Evolutionary conservation across 2,329 filamentous ascomycete genomes (phyloP).

Genomic region (Cadophora luteo-olivacea): DNA sequence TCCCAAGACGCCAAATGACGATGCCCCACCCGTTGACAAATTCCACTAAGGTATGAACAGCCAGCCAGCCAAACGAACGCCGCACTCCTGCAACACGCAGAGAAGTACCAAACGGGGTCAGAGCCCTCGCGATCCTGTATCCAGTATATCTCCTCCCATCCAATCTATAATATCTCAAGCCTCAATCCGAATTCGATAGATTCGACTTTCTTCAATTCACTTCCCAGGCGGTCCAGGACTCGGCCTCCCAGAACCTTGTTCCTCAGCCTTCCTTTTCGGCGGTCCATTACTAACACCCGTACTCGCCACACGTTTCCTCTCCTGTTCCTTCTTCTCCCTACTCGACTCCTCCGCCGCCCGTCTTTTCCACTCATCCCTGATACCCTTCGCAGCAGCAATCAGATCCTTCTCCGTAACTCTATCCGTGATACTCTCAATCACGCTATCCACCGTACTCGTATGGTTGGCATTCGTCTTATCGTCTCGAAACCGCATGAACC

Average conservation of each 20-base stretch:
- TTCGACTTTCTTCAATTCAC: background rate
- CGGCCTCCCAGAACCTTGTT: slow-evolving; percentile 38
- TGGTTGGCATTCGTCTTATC: slow-evolving; percentile 95
- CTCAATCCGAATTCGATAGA: background rate
- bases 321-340: slow-evolving; percentile 31
- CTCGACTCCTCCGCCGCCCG: slow-evolving; percentile 36
- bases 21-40: background rate
- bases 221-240: slow-evolving; percentile 40
- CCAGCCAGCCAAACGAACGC: slow-evolving; percentile 9
- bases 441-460: slow-evolving; percentile 80
- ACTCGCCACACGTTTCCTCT: slow-evolving; percentile 30
- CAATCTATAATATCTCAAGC: background rate
- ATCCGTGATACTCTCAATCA: slow-evolving; percentile 88
- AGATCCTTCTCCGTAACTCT: slow-evolving; percentile 85
- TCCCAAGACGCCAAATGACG: slow-evolving; percentile 17
- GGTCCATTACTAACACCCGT: slow-evolving; percentile 24
- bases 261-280: slow-evolving; percentile 40
- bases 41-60: slow-evolving; percentile 4
- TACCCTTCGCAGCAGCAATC: slow-evolving; percentile 69
- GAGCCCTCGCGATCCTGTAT: background rate
- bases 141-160: background rate
- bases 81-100: slow-evolving; percentile 10
- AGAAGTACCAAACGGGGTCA: slow-evolving; percentile 2
- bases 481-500: slow-evolving; percentile 87
- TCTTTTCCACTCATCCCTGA: slow-evolving; percentile 80